Evolutionary conservation across 75 land plant genomes (phyloP).

Genomic region (Selaginella moellendorffii): DNA sequence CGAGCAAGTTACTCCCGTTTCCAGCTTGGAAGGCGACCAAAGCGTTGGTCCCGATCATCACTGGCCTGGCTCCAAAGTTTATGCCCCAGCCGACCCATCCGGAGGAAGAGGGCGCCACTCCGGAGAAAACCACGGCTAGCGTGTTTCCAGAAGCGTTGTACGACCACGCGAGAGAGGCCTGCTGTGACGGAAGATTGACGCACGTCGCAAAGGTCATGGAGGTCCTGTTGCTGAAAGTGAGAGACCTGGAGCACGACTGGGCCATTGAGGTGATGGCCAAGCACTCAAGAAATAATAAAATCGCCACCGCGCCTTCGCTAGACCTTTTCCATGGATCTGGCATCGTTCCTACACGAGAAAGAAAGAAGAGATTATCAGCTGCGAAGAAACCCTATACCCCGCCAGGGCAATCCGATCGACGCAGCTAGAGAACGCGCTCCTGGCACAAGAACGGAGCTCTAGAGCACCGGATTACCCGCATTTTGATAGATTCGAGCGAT

Average conservation of each 20-base stretch:
- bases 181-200: background rate
- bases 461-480: no score
- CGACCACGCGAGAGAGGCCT: slow-evolving; percentile 8
- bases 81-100: slow-evolving; percentile 8
- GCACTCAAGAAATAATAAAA: background rate
- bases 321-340: no score
- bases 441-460: no score
- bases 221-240: background rate
- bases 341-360: no score
- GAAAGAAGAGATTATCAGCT: no score
- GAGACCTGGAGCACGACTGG: background rate
- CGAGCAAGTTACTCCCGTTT: background rate
- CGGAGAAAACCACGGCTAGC: background rate
- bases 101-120: background rate
- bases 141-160: background rate
- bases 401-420: no score
- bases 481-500: no score
- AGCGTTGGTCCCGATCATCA: background rate
- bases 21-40: slow-evolving; percentile 3
- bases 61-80: background rate
- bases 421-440: no score
- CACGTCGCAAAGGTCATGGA: background rate
- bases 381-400: no score
- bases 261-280: background rate
- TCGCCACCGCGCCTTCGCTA: no score